phyloP scores from a whole-genome alignment of 352 stramenopile genomes.

The Phytopythium oedochilum region DNA sequence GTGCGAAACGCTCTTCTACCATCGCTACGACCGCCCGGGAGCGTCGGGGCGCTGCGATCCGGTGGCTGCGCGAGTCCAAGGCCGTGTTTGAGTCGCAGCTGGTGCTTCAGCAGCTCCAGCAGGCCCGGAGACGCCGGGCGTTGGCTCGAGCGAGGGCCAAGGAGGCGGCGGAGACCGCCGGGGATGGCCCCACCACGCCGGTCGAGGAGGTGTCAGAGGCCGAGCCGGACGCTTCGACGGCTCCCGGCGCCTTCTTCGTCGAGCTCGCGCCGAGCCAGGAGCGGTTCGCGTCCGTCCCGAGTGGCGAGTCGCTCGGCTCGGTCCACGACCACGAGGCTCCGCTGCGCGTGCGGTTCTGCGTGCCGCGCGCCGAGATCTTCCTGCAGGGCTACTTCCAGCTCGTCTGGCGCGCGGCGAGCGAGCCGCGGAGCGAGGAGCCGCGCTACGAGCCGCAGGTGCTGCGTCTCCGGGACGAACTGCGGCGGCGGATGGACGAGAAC shows the following conservation, averaged over 20 bases:
- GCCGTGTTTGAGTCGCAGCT: conserved; percentile 16
- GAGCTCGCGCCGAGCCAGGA: conserved; percentile 37
- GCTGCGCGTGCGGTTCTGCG: conserved; percentile 38
- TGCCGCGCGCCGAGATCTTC: conserved; percentile 35
- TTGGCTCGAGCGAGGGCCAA: not conserved
- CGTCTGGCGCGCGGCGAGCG: conserved; percentile 41
- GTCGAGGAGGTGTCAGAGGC: conserved; percentile 11
- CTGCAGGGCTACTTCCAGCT: conserved; percentile 63
- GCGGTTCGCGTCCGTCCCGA: conserved; percentile 14
- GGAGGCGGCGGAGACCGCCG: not conserved
- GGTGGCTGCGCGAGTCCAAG: conserved; percentile 32
- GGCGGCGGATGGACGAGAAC: conserved; percentile 8
- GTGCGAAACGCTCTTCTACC: not conserved
- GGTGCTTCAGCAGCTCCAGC: conserved; percentile 3
- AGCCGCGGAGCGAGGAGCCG: conserved; percentile 48
- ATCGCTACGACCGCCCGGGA: conserved; percentile 13
- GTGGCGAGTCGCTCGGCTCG: conserved; percentile 13
- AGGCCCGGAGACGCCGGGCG: not conserved
- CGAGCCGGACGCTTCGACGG: not conserved
- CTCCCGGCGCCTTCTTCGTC: conserved; percentile 22
- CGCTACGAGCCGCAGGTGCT: conserved; percentile 38
- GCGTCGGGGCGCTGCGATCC: conserved; percentile 25
- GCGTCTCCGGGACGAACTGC: conserved; percentile 31
- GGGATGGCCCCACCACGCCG: too few species aligned
- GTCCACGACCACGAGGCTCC: conserved; percentile 33